Evolutionary conservation across 2,329 filamentous ascomycete genomes (phyloP), one percentile per base, ranked within the genome.

Genomic region (Botryotinia globosa): DNA sequence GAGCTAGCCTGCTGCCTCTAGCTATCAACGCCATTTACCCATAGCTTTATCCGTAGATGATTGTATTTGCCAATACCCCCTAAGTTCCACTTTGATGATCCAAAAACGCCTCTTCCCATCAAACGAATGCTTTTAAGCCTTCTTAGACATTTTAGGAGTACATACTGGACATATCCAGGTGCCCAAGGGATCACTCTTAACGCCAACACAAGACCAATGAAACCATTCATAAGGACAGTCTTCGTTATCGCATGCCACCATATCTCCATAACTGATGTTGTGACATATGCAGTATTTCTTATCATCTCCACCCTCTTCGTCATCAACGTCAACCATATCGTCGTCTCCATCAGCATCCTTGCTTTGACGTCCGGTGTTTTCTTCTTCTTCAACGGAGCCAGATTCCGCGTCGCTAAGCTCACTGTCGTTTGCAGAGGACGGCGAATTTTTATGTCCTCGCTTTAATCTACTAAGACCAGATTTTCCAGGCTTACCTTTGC

Each of bases 191-290:
- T 91, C 89, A 77, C 87, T 90, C 81, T 90, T 91, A 45, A 92
- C 84, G 32, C 89, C 88, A 67, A 92, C 90, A 77, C 90, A 92
- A 61, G 85, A 89, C 91, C 92, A 96, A 83, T 96, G 93, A 81
- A 96, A 96, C 93, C 93, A 96, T 83, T 96, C 92, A 79, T 89
- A 92, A 64, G 90, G 89, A 82, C 93, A 96, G 76, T 90, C 87
- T 73, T 92, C 89, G 81, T 95, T 95, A 84, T 96, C 93, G 83
- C 93, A 96, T 44, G 92, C 93, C 75, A 96, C 92, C 93, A 96
- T 96, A 79, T 95, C 91, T 74, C 93, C 93, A 79, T 92, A 94
- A 81, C 91, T 94, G 76, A 94, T 91, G 78, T 92, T 92, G 81
- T 94, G 91, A 81, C 93, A 96, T 44, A 91, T 86, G 83, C 93